Evolutionary conservation across 495 filamentous ascomycete genomes (phyloP), one percentile per base, ranked within the genome.

Genomic region (Penicillium egyptiacum): DNA sequence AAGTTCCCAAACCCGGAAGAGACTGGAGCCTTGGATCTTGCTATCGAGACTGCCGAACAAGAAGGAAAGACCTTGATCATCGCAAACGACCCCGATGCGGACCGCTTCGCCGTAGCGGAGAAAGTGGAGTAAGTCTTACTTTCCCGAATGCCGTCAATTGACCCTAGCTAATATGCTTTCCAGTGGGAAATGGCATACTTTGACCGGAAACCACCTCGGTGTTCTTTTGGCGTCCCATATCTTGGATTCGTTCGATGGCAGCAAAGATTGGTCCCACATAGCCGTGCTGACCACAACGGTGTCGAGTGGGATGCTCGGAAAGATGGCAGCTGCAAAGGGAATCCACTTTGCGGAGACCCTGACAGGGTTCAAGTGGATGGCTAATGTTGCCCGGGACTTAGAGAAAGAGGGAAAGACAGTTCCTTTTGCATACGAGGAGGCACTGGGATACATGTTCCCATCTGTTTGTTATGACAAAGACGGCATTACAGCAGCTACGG

Each of bases 281-380:
- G 78, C 76, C 1, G 83, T 89, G 61, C 66, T 89, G 10, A 82
- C 81, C 19, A 84, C 84, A 3, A 81, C 87, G 1, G 87, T 90
- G 0, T 88, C 85, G 0, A 84, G 83, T 3, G 76, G 80, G 16
- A 88, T 89, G 87, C 77, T 90, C 4, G 66, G 73, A 11, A 73
- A 77, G 22, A 84, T 89, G 72, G 85, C 86, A 6, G 57, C 65
- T 40, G 67, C 75, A 22, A 80, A 81, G 62, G 81, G 81, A 5
- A 82, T 88, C 50, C 65, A 75, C 33, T 86, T 82, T 60, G 70
- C 77, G 41, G 86, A 89, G 61, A 87, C 87, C 5, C 73, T 90
- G 16, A 90, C 87, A 0, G 87, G 87, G 3, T 90, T 90, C 72
- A 90, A 90, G 67, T 90, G 87, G 87, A 80, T 90, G 72, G 80